A percentile compares a stretch with the other conserved stretches of the same genome.
phyloP scores from a whole-genome alignment of 2,329 filamentous ascomycete genomes.

The Fusarium nodosum region DNA sequence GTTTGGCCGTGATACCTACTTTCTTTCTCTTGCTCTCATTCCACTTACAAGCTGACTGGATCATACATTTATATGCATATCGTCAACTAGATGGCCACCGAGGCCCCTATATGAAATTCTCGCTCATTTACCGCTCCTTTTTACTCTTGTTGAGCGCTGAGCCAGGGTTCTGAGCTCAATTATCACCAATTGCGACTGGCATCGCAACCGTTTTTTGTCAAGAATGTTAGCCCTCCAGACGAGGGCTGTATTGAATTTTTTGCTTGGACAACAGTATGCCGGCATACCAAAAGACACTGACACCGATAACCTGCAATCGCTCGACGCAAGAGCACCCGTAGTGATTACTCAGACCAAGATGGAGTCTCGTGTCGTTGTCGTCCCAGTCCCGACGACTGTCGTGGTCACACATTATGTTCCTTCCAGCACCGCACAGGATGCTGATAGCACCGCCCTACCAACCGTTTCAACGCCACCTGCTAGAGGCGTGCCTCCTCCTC shows the following conservation, averaged over 20 bases:
- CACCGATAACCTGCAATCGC: slow-evolving; percentile 35
- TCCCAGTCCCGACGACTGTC: slow-evolving; percentile 36
- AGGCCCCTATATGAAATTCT: slow-evolving; percentile 43
- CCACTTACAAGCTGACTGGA: slow-evolving; percentile 42
- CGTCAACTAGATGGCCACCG: slow-evolving; percentile 45
- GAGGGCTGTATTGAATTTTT: slow-evolving; percentile 64
- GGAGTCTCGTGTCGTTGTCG: slow-evolving; percentile 32
- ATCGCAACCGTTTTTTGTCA: slow-evolving; percentile 55
- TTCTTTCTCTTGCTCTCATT: slow-evolving; percentile 30
- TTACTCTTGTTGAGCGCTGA: slow-evolving; percentile 26
- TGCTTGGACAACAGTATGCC: slow-evolving; percentile 67
- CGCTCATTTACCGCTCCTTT: slow-evolving; percentile 30
- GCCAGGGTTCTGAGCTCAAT: slow-evolving; percentile 27
- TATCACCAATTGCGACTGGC: slow-evolving; percentile 46
- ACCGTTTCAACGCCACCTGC: slow-evolving; percentile 29
- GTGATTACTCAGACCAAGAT: slow-evolving; percentile 39
- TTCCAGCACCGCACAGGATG: slow-evolving; percentile 26
- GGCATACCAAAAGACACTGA: slow-evolving; percentile 60
- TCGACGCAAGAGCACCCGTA: slow-evolving; percentile 33
- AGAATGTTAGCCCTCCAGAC: slow-evolving; percentile 58
- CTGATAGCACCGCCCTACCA: slow-evolving; percentile 9
- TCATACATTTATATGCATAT: slow-evolving; percentile 49
- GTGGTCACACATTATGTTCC: slow-evolving; percentile 40
- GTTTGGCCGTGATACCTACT: slow-evolving; percentile 21
- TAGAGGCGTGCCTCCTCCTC: slow-evolving; percentile 17